phyloP scores from a whole-genome alignment of 2,329 filamentous ascomycete genomes.

The Arthrobotrys entomopaga region DNA sequence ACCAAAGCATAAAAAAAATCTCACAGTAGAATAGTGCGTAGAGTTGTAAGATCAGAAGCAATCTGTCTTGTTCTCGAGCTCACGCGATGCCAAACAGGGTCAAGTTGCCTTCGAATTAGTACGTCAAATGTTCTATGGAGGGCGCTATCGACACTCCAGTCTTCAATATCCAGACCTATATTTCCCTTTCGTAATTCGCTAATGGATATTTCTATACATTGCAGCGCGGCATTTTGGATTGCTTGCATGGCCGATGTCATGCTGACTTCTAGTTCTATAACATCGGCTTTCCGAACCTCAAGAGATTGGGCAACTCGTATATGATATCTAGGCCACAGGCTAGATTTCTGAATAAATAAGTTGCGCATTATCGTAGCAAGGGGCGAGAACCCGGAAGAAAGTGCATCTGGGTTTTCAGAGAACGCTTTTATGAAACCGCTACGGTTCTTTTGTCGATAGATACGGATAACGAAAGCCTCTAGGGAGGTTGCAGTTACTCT shows the following conservation, averaged over 20 bases:
- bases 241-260: conserved; percentile 95
- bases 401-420: conserved; percentile 90
- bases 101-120: conserved; percentile 85
- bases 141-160: conserved; percentile 95
- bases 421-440: conserved; percentile 94
- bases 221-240: conserved; percentile 92
- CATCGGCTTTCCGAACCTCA: conserved; percentile 93
- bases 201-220: conserved; percentile 95
- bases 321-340: conserved; percentile 93
- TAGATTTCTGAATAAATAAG: conserved; percentile 86
- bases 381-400: conserved; percentile 86
- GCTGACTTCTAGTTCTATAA: conserved; percentile 93
- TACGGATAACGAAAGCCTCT: conserved; percentile 93
- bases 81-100: conserved; percentile 96
- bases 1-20: conserved; percentile 39
- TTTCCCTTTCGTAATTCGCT: conserved; percentile 93
- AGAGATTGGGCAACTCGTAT: conserved; percentile 87
- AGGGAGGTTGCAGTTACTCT: conserved; percentile 84
- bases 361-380: conserved; percentile 91
- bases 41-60: conserved; percentile 83
- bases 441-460: conserved; percentile 95
- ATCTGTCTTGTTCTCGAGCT: conserved; percentile 96
- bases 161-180: conserved; percentile 81
- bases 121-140: conserved; percentile 91
- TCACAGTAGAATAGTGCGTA: conserved; percentile 82